A percentile compares a stretch with the other conserved stretches of the same genome.
phyloP scores from a whole-genome alignment of 1,284 basidiomycete species.

The Thecaphora thlaspeos region DNA sequence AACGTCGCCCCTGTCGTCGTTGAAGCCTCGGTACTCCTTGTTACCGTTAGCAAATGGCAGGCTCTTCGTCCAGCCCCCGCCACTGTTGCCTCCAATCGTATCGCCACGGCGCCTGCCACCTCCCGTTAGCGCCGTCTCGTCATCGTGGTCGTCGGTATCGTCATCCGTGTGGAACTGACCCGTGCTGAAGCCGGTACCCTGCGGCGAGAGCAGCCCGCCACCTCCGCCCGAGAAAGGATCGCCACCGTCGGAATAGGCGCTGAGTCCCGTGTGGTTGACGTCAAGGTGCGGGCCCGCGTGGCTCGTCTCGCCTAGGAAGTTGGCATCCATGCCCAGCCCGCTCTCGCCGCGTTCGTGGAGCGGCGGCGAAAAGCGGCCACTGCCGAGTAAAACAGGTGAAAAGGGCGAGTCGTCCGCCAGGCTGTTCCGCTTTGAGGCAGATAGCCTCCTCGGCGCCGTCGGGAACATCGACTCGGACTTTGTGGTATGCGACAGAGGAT shows the following conservation, averaged over 20 bases:
- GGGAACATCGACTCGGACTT: not conserved
- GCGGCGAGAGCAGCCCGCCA: constrained; percentile 17
- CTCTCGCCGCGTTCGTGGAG: constrained; percentile 25
- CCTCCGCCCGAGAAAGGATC: constrained; percentile 19
- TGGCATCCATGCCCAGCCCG: constrained; percentile 11
- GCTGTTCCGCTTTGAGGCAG: constrained; percentile 2
- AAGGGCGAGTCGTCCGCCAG: constrained; percentile 11
- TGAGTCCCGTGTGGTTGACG: constrained; percentile 24
- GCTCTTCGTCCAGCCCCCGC: not conserved
- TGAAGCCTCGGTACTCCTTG: not conserved
- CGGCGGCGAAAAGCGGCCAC: not conserved
- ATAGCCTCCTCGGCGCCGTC: not conserved
- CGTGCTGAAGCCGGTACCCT: constrained; percentile 14
- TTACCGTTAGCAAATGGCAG: not conserved
- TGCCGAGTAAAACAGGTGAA: constrained; percentile 11
- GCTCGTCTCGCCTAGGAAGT: constrained; percentile 6
- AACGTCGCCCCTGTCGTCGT: too few relatives aligned
- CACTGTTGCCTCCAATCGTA: not conserved
- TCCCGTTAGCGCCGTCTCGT: constrained; percentile 1
- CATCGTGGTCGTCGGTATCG: constrained; percentile 13
- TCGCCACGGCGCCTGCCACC: not conserved
- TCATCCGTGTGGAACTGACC: constrained; percentile 7
- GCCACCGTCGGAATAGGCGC: constrained; percentile 18
- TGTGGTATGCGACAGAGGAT: not conserved
- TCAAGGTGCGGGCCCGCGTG: constrained; percentile 1